Base-by-base conservation (phyloP, 257 asterid genomes). In the Ballota nigra region DNA sequence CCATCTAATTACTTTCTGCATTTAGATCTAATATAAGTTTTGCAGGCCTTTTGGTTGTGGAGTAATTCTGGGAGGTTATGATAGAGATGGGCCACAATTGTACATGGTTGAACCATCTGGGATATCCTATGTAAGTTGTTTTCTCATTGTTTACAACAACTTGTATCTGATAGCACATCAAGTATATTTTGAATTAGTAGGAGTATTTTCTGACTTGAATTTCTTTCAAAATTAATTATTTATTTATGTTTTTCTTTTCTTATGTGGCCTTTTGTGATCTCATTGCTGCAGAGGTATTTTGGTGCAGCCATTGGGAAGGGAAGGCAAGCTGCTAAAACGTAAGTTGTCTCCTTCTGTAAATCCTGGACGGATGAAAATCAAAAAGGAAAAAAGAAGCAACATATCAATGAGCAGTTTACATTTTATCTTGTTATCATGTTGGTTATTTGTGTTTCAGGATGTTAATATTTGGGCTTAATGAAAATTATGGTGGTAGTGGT, bases 301-400 rank as follows among this genome's bases (percentile, higher is more conserved):
- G 98, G 98, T 15, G 96, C 97, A 63, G 89, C 98, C 69, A 92
- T 92, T 76, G 98, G 98, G 38, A 92, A 92, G 83, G 97, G 98
- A 45, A 86, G 95, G 82, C 98, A 92, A 81, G 98, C 98, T 82
- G 98, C 98, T 43, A 92, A 92, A 76, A 92, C 98, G 97, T 92
- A 76, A 84, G 96, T 84, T 61, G 72, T 38, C 36, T 31, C 34
- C 45, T 40, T 40, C 8, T 13, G 66, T 26, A 53, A 49, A 26
- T 24, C 43, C 40, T 57, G 66, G 66, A 16, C 19, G 3, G 57
- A 31, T 31, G 67, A 60, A 34, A 52, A 9, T 38, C 26, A 6
- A 13, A 22, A 55, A 15, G 38, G 51, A 31, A 59, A 63, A 26
- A 16, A 20, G 8, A 36, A 12, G 66, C 28, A 63, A 61, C 56